phyloP scores from a whole-genome alignment of 1,139 yeast species.

The Diutina rugosa region DNA sequence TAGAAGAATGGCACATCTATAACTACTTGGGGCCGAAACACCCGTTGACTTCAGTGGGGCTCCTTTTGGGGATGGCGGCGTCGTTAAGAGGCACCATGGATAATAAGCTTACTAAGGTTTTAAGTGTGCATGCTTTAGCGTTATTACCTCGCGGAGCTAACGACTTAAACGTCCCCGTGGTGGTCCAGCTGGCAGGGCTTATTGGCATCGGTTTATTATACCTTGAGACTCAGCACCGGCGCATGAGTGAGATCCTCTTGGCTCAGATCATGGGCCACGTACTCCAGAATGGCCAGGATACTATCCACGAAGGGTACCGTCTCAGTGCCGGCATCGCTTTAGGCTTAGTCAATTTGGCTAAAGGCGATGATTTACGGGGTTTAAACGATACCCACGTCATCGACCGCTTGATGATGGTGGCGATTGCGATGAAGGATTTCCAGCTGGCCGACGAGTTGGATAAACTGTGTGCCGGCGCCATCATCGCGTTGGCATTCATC shows the following conservation, averaged over 20 bases:
- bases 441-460: conserved; percentile 56
- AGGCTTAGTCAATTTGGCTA: conserved; percentile 79
- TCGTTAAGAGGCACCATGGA: conserved; percentile 79
- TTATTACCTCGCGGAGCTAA: conserved; percentile 84
- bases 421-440: conserved; percentile 53
- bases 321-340: conserved; percentile 81
- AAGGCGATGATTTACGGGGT: conserved; percentile 52
- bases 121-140: conserved; percentile 90
- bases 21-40: conserved; percentile 89
- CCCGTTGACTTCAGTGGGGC: conserved; percentile 72
- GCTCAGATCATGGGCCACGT: conserved; percentile 52
- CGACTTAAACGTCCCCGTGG: conserved; percentile 70
- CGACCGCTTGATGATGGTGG: conserved; percentile 49
- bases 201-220: conserved; percentile 83
- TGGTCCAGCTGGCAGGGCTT: conserved; percentile 86
- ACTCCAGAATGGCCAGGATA: conserved; percentile 40
- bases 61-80: conserved; percentile 87
- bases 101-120: conserved; percentile 73
- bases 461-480: conserved; percentile 71
- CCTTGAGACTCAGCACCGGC: conserved; percentile 63
- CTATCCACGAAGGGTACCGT: conserved; percentile 71
- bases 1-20: conserved; percentile 96
- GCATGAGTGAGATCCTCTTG: conserved; percentile 75
- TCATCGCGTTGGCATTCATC: conserved; percentile 63
- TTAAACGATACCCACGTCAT: conserved; percentile 58